phyloP scores from a whole-genome alignment of 176 grass and related monocot genomes.

The Eremochloa ophiuroides region DNA sequence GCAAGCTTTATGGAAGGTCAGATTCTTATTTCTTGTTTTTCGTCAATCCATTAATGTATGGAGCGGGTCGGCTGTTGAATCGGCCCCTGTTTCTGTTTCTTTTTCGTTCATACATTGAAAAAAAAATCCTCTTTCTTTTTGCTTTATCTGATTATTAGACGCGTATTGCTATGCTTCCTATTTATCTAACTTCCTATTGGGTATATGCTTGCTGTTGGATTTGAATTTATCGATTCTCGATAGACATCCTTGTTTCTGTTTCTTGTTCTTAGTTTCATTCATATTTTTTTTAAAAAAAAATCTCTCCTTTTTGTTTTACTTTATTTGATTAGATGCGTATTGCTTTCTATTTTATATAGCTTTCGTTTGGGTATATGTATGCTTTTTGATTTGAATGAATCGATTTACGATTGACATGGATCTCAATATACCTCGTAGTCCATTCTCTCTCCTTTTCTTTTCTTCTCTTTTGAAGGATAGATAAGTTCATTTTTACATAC shows the following conservation, averaged over 20 bases:
- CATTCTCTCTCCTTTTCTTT: background rate
- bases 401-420: constrained; percentile 27
- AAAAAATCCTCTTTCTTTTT: background rate
- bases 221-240: constrained; percentile 21
- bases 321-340: constrained; percentile 26
- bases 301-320: background rate
- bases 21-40: constrained; percentile 21
- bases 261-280: background rate
- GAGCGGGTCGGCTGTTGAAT: constrained; percentile 17
- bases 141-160: constrained; percentile 10
- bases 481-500: constrained; percentile 3
- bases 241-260: background rate
- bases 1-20: constrained; percentile 38
- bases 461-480: background rate
- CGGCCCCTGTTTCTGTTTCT: constrained; percentile 8
- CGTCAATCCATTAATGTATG: constrained; percentile 11
- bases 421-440: constrained; percentile 19
- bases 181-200: background rate
- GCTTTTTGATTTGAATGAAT: constrained; percentile 29
- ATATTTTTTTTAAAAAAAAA: background rate
- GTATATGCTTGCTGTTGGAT: constrained; percentile 21
- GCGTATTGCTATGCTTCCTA: constrained; percentile 21
- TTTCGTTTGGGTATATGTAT: constrained; percentile 5
- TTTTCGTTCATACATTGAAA: background rate
- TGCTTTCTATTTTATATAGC: constrained; percentile 8